Conservation (phyloP, 2,329 filamentous ascomycete genomes). For the Didymellaceae sp. region DNA sequence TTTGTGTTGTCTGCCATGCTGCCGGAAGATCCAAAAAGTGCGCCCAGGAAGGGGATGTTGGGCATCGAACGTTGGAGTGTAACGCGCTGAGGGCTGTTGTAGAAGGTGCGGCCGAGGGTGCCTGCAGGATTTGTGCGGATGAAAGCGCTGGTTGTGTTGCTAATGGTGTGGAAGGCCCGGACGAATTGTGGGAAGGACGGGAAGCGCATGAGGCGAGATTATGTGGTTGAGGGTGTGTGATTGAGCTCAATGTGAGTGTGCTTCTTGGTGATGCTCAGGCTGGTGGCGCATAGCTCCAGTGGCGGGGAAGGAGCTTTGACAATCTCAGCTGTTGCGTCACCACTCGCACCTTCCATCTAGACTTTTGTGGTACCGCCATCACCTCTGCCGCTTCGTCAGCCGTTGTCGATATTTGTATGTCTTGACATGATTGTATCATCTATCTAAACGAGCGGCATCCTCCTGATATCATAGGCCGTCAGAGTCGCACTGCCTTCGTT, state of each 20-base stretch:
- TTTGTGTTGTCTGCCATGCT: constrained; percentile 63
- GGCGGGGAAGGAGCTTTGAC: constrained; percentile 34
- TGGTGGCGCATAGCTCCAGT: constrained; percentile 33
- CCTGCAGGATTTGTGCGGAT: constrained; percentile 43
- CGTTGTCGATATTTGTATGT: too few relatives aligned
- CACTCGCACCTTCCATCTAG: constrained; percentile 17
- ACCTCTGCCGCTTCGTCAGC: not conserved
- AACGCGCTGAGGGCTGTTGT: constrained; percentile 36
- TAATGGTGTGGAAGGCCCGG: constrained; percentile 55
- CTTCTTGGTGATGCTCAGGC: constrained; percentile 26
- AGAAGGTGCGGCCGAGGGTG: constrained; percentile 44
- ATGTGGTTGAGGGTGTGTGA: constrained; percentile 5
- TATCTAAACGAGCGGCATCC: too few relatives aligned
- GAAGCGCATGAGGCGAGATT: constrained; percentile 54
- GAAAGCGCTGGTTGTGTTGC: constrained; percentile 52
- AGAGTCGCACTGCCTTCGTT: too few relatives aligned
- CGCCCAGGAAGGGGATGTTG: constrained; percentile 77
- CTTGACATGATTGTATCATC: too few relatives aligned
- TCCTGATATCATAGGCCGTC: too few relatives aligned
- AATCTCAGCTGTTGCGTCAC: constrained; percentile 41
- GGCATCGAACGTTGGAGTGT: constrained; percentile 66
- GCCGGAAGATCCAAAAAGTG: constrained; percentile 71
- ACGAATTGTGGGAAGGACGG: constrained; percentile 56
- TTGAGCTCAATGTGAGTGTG: not conserved
- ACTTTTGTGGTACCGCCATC: not conserved